Conservation (phyloP, 108 stramenopile species). For the Pseudonitzschia multiseries region DNA sequence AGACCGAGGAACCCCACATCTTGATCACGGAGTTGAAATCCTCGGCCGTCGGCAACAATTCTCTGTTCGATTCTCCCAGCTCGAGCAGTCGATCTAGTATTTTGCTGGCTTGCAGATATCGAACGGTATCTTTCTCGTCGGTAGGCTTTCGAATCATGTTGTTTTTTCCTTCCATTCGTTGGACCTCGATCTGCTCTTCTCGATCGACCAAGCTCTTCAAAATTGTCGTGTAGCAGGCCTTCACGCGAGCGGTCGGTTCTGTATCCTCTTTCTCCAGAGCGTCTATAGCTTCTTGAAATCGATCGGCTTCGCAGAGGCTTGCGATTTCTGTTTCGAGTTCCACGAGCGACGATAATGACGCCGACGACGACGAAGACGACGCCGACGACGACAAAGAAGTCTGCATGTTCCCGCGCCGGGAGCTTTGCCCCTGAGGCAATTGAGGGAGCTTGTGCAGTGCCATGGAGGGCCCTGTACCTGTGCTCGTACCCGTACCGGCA, state of each 20-base stretch:
- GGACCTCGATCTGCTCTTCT: neutral
- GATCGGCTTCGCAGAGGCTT: constrained; percentile 5
- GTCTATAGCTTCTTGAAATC: neutral
- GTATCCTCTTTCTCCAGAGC: neutral
- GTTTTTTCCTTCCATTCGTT: neutral
- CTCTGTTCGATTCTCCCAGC: constrained; percentile 1
- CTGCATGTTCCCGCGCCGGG: too few species aligned
- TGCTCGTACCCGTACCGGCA: too few species aligned
- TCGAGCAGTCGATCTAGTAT: neutral
- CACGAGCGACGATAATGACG: neutral
- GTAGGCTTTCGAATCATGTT: neutral
- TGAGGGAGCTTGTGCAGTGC: too few species aligned
- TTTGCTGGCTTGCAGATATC: neutral
- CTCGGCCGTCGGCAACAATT: constrained; percentile 7
- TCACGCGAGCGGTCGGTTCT: neutral
- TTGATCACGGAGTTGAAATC: constrained; percentile 6
- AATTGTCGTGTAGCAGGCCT: constrained; percentile 5
- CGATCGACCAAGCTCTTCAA: constrained; percentile 2
- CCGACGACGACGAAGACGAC: neutral
- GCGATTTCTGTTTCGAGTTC: constrained; percentile 10
- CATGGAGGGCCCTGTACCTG: too few species aligned
- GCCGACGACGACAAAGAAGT: too few species aligned
- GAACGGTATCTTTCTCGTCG: neutral
- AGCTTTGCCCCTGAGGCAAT: too few species aligned
- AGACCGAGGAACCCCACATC: constrained; percentile 12